Evolutionary conservation across 768 basidiomycete species (phyloP).

Genomic region (Leucocoprinus birnbaumii): DNA sequence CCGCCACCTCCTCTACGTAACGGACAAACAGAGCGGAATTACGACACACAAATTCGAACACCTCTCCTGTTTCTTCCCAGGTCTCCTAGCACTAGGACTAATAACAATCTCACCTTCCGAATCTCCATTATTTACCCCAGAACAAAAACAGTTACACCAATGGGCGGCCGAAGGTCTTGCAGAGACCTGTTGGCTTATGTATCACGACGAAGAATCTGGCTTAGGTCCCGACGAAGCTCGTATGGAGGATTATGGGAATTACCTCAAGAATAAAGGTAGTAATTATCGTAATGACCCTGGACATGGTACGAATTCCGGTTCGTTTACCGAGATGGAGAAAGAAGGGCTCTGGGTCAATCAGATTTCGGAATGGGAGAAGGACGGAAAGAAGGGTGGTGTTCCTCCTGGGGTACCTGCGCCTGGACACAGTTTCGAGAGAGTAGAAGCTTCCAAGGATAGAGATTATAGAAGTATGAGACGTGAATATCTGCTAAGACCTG

Average conservation of each 20-base stretch:
- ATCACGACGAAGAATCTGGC: constrained; percentile 63
- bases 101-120: constrained; percentile 34
- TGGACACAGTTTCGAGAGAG: constrained; percentile 8
- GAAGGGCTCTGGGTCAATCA: constrained; percentile 40
- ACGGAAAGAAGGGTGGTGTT: constrained; percentile 32
- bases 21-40: constrained; percentile 36
- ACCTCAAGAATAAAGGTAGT: background rate
- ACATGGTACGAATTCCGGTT: constrained; percentile 22
- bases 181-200: constrained; percentile 63
- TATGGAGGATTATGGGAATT: constrained; percentile 27
- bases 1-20: constrained; percentile 61
- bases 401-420: constrained; percentile 17
- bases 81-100: constrained; percentile 62
- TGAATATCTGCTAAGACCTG: constrained; percentile 63
- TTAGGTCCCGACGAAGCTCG: constrained; percentile 58
- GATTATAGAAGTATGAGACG: constrained; percentile 47
- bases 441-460: constrained; percentile 26
- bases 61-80: constrained; percentile 68
- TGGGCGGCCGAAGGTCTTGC: constrained; percentile 75
- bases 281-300: background rate
- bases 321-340: background rate
- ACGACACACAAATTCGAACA: constrained; percentile 56
- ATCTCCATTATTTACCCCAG: constrained; percentile 22
- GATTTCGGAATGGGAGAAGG: constrained; percentile 41
- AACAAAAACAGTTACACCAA: constrained; percentile 45